phyloP scores from a whole-genome alignment of 163 green algal species.

The Scenedesmus sp. region DNA sequence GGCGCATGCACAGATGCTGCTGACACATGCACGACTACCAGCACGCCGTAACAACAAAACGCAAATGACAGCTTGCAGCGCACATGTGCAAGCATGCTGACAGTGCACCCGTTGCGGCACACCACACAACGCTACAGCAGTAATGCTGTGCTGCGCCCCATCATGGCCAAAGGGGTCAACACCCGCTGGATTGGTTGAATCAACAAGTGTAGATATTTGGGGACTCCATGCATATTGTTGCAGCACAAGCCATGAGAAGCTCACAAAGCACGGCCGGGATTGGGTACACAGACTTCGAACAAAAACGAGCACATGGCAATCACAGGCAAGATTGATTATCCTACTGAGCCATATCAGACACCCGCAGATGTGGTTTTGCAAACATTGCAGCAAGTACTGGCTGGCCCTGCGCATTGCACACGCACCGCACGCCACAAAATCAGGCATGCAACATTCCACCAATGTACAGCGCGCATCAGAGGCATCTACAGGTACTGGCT shows the following conservation, averaged over 20 bases:
- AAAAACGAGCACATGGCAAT: background rate
- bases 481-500: background rate
- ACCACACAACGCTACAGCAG: background rate
- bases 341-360: background rate
- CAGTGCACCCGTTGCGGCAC: background rate
- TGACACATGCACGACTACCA: background rate
- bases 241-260: background rate
- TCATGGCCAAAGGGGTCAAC: background rate
- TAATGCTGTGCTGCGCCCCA: background rate
- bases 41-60: background rate
- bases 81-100: background rate
- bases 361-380: background rate
- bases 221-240: background rate
- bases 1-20: background rate
- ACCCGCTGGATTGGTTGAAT: background rate
- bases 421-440: background rate
- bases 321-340: background rate
- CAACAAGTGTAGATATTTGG: background rate
- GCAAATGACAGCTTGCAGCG: background rate
- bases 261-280: background rate
- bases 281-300: background rate
- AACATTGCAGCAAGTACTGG: background rate
- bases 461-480: background rate
- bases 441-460: background rate
- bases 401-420: background rate